Evolutionary conservation across 305 asterid species (phyloP), one percentile per base, ranked within the genome.

Genomic region (Vinca major): DNA sequence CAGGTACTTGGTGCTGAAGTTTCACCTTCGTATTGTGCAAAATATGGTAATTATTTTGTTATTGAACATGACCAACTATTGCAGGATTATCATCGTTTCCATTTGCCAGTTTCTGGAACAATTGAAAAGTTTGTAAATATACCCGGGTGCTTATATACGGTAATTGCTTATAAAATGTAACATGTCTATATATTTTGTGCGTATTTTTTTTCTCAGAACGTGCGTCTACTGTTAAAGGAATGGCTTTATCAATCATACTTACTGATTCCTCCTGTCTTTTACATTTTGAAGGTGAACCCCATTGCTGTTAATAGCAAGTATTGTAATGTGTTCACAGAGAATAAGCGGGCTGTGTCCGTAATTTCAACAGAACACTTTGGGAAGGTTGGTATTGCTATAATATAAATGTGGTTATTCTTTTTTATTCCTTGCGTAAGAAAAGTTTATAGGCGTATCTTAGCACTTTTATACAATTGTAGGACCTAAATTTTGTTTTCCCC

Each of bases 291-390:
- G 99, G 99, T 94, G 64, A 94, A 94, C 73, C 99, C 99, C 67
- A 91, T 94, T 78, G 99, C 99, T 16, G 99, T 94, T 77, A 94
- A 94, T 77, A 94, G 99, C 96, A 89, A 94, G 85, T 94, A 94
- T 74, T 94, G 97, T 75, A 94, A 94, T 39, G 99, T 94, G 72
- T 94, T 91, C 89, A 91, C 97, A 2, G 99, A 91, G 89, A 94
- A 94, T 74, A 91, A 89, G 83, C 93, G 99, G 55, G 93, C 72
- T 17, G 90, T 89, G 17, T 80, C 93, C 79, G 63, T 89, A 73
- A 85, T 94, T 79, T 91, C 99, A 26, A 85, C 96, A 51, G 73
- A 78, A 77, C 89, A 91, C 75, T 94, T 94, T 63, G 99, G 99
- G 54, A 91, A 94, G 99, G 99, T 93, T 81, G 70, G 95, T 62